A percentile compares a stretch with the other conserved stretches of the same genome.
Conservation (phyloP, 139 green algal species). For the Microglena sp. region DNA sequence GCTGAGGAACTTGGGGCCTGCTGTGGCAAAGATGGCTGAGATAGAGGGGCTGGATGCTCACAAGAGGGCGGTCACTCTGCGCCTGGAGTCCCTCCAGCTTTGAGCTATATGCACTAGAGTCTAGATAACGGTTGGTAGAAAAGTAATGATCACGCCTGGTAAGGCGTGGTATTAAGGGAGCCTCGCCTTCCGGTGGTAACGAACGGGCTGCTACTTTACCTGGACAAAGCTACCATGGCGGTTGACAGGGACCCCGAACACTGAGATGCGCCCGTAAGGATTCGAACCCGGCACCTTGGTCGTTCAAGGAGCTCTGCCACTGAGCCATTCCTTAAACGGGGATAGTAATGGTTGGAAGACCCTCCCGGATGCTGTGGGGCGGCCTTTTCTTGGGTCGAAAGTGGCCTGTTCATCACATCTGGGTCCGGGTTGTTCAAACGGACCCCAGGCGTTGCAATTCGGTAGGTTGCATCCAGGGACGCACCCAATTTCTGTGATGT, state of each 20-base stretch:
- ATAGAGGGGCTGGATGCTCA: constrained; percentile 94
- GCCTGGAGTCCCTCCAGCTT: constrained; percentile 38
- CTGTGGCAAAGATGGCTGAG: constrained; percentile 89
- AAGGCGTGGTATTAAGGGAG: not conserved
- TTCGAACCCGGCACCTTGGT: too few relatives aligned
- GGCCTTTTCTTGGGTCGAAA: too few relatives aligned
- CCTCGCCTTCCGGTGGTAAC: not conserved
- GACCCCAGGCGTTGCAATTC: too few relatives aligned
- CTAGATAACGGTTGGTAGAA: not conserved
- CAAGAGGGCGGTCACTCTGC: constrained; percentile 80
- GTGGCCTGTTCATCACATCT: too few relatives aligned
- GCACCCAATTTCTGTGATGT: too few relatives aligned
- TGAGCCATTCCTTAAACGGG: too few relatives aligned
- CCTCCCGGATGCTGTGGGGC: too few relatives aligned
- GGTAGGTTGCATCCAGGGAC: too few relatives aligned
- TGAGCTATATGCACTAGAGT: not conserved
- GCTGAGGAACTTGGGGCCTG: constrained; percentile 69
- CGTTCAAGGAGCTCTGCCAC: too few relatives aligned
- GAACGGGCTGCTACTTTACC: not conserved
- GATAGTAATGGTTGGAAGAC: too few relatives aligned
- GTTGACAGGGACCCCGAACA: not conserved
- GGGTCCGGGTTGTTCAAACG: too few relatives aligned
- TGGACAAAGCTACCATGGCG: not conserved
- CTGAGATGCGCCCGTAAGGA: too few relatives aligned
- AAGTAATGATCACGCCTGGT: not conserved